A percentile compares a stretch with the other conserved stretches of the same genome.
Evolutionary conservation across 257 asterid species (phyloP).

Genomic region (Solanum sitiens): DNA sequence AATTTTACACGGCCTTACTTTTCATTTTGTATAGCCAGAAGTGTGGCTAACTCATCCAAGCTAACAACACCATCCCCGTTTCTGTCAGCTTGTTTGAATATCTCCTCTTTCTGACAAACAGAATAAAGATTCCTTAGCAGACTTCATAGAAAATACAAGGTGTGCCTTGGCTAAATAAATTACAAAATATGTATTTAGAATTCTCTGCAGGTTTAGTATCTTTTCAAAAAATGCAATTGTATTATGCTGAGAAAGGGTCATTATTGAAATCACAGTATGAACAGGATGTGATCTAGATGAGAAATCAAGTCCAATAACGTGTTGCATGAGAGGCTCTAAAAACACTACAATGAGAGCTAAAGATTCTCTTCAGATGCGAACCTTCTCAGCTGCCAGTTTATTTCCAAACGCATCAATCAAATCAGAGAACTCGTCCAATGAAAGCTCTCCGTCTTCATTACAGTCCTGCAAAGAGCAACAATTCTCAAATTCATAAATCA

Average conservation of each 20-base stretch:
- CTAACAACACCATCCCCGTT: conserved; percentile 89
- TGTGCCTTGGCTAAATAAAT: neutral
- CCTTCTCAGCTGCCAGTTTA: conserved; percentile 83
- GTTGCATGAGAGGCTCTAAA: conserved; percentile 3
- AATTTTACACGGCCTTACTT: conserved; percentile 34
- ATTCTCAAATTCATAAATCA: neutral
- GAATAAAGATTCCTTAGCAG: neutral
- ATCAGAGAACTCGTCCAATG: conserved; percentile 66
- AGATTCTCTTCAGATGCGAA: conserved; percentile 10
- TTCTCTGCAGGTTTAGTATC: neutral
- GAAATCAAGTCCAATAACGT: neutral
- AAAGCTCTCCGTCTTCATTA: conserved; percentile 72
- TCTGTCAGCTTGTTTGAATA: conserved; percentile 84
- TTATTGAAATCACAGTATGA: neutral
- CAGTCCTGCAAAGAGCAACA: conserved; percentile 54
- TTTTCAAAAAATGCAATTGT: neutral
- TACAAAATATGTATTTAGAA: neutral
- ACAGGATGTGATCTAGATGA: neutral
- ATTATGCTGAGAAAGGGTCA: neutral
- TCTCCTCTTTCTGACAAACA: conserved; percentile 74
- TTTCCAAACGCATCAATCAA: conserved; percentile 91
- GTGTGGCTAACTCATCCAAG: conserved; percentile 95
- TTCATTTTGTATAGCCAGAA: conserved; percentile 83
- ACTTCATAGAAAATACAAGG: neutral
- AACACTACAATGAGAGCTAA: neutral